Evolutionary conservation across 768 basidiomycete genomes (phyloP), one percentile per base, ranked within the genome.

Genomic region (Fibroporia radiculosa): DNA sequence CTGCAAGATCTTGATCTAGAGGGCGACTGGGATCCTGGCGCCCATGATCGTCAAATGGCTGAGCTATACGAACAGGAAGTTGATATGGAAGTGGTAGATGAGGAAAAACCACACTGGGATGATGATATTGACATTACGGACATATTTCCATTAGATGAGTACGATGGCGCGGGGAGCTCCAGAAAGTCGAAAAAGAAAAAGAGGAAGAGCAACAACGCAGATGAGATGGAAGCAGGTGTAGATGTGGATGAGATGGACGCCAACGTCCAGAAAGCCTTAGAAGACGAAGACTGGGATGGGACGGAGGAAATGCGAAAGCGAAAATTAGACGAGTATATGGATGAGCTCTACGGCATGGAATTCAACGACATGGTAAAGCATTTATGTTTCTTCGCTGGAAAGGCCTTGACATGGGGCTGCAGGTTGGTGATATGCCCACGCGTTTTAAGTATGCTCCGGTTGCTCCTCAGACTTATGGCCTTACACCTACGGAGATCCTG

Each of bases 381-480:
- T 35, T 18, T 7, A 35, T 3, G 24, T 19, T 34, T n/a, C 5
- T 29, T 29, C 39, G 39, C 24, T 29, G 35, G 25, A 20, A 43
- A 42, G 40, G 19, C 23, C 25, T 32, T 46, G 35, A 45, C 47
- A 48, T 40, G 48, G 26, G 7, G 40, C 13, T 51, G 19, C 56
- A 93, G 93, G 82, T 95, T 40, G 93, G 82, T 6, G 89, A 82
- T 59, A 67, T 93, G 57, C 84, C 92, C 2, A 98, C 93, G 0
- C 84, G 91, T 10, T 99, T 99, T 77, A 83, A 86, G 62, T 99
- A 99, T 60, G 70, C 78, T n/a, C 71, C 80, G 33, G 77, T 85
- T 26, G 63, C 78, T 33, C 57, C 78, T 0, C 72, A 83, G 48
- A 62, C 61, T 25, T 93, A 74, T 63, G 80, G 76, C 1, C 77